These are phyloP conservation scores for Paramecium primaurelia DNA, from an alignment of 73 alveolate species.

Conservation along the genomic window DNA sequence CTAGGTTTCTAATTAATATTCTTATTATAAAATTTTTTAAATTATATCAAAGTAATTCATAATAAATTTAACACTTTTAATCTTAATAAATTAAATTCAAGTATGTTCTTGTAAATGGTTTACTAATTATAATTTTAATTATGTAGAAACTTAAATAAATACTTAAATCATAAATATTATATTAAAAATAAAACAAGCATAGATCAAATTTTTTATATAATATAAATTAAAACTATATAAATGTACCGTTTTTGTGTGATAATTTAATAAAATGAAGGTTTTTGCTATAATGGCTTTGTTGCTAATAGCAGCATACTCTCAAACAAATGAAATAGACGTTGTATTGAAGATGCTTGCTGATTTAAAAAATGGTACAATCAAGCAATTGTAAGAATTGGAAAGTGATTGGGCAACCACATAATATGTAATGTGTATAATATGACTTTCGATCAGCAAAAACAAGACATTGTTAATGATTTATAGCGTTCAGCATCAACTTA, in stretches of 20 bases:
- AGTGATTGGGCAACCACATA: not conserved
- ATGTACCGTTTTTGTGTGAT: conserved; percentile 25
- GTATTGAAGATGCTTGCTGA: conserved; percentile 15
- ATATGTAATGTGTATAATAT: not conserved
- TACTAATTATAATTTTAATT: not conserved
- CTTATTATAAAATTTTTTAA: not conserved
- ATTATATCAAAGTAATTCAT: not conserved
- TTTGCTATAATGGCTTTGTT: conserved; percentile 4
- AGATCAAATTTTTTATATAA: not conserved
- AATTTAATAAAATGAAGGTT: conserved; percentile 10
- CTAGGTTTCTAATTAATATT: not conserved
- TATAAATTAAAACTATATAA: not conserved
- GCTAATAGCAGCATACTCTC: conserved; percentile 15
- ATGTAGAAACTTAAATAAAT: not conserved
- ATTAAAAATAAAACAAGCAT: not conserved
- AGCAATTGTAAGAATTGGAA: conserved; percentile 3
- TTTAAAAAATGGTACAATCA: not conserved
- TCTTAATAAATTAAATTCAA: not conserved
- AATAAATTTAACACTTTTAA: not conserved
- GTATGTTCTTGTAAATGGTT: not conserved
- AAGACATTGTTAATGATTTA: not conserved
- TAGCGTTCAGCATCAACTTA: conserved; percentile 10
- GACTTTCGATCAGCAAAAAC: not conserved
- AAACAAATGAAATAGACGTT: conserved; percentile 29
- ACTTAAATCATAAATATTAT: not conserved